Evolutionary conservation across 2,329 filamentous ascomycete species (phyloP).

Genomic region (Alternaria solani): DNA sequence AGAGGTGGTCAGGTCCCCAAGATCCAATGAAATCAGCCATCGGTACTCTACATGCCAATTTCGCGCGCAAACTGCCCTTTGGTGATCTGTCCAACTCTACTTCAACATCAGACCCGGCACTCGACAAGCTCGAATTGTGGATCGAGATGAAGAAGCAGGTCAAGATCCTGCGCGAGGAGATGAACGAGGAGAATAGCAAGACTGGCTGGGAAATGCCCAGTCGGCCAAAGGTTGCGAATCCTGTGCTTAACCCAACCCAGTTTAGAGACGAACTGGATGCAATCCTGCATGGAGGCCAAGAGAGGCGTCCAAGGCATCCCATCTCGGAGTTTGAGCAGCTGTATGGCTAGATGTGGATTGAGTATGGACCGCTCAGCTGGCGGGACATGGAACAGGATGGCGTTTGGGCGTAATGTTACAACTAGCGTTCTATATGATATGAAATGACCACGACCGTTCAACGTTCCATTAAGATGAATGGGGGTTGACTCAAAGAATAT

Average conservation of each 20-base stretch:
- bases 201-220: conserved; percentile 5
- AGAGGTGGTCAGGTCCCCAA: conserved; percentile 38
- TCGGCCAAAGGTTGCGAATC: neutral
- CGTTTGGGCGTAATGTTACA: neutral
- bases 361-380: neutral
- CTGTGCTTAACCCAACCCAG: conserved; percentile 4
- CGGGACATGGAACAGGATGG: neutral
- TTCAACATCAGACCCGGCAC: conserved; percentile 20
- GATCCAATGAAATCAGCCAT: conserved; percentile 31
- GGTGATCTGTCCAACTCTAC: neutral
- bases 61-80: conserved; percentile 3
- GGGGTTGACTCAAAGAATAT: conserved; percentile 1
- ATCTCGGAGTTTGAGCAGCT: conserved; percentile 11
- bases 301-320: conserved; percentile 5
- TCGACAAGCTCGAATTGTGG: conserved; percentile 53
- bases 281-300: conserved; percentile 25
- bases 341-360: neutral
- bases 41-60: conserved; percentile 16
- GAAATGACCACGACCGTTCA: neutral
- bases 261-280: conserved; percentile 37
- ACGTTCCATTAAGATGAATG: neutral
- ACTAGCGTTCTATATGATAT: neutral
- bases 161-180: conserved; percentile 53
- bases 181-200: conserved; percentile 36
- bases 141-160: conserved; percentile 54